phyloP scores from a whole-genome alignment of 164 flowering plant species.

The Tetrastigma voinierianum region DNA sequence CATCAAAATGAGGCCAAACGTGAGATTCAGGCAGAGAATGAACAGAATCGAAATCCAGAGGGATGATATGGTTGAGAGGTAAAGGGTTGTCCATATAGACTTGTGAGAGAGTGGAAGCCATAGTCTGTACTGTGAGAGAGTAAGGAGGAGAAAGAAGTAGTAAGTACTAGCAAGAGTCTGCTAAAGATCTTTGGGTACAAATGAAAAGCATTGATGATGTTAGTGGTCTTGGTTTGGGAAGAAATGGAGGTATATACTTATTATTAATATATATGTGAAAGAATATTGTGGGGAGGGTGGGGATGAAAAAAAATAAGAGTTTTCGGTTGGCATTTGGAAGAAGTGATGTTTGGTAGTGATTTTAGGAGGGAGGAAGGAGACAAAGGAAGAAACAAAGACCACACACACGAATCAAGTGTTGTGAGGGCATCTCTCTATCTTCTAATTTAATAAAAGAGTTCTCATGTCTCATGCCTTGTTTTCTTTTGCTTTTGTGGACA shows the following conservation, averaged over 20 bases:
- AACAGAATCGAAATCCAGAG: slow-evolving; percentile 43
- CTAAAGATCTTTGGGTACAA: background rate
- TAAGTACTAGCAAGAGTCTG: background rate
- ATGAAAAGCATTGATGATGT: no score
- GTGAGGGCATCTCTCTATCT: no score
- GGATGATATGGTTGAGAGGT: slow-evolving; percentile 32
- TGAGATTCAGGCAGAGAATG: slow-evolving; percentile 47
- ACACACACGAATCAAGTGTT: no score
- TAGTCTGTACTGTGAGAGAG: slow-evolving; percentile 9
- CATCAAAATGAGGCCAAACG: slow-evolving; percentile 30
- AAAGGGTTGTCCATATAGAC: slow-evolving; percentile 30
- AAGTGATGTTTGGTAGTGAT: background rate
- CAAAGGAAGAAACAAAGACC: background rate
- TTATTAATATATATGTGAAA: no score
- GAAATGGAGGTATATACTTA: no score
- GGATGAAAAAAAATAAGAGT: no score
- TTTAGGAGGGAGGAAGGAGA: background rate
- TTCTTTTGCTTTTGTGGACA: no score
- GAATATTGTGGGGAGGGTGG: background rate
- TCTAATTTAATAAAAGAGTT: no score
- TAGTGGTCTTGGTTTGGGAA: no score
- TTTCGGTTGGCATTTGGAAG: background rate
- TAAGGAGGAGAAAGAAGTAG: background rate
- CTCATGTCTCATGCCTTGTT: no score
- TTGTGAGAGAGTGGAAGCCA: slow-evolving; percentile 32